A percentile compares a stretch with the other conserved stretches of the same genome.
Evolutionary conservation across 768 basidiomycete genomes (phyloP).

Genomic region (Tylopilus sp.): DNA sequence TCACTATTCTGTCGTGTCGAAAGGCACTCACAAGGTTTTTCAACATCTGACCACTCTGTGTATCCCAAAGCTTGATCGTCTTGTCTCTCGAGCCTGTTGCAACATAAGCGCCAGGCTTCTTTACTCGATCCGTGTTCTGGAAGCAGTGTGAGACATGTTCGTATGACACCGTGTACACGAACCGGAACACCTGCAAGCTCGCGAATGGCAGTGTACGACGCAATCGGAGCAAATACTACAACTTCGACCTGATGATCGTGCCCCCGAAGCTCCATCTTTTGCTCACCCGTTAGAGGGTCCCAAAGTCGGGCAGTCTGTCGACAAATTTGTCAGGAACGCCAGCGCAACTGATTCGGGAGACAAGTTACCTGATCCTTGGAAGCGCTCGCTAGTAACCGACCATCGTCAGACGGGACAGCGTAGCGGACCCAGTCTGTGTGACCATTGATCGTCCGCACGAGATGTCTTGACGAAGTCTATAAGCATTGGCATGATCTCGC

Average conservation of each 20-base stretch:
- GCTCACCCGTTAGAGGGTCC: constrained; percentile 70
- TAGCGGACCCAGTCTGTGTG: constrained; percentile 86
- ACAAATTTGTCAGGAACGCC: not conserved
- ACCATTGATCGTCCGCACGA: constrained; percentile 69
- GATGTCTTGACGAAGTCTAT: constrained; percentile 46
- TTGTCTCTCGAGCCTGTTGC: constrained; percentile 89
- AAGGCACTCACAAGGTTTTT: constrained; percentile 58
- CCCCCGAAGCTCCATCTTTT: constrained; percentile 79
- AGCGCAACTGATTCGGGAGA: not conserved
- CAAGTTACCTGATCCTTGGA: constrained; percentile 80
- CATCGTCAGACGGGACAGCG: constrained; percentile 65
- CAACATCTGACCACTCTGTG: constrained; percentile 74
- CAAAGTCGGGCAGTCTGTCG: constrained; percentile 71
- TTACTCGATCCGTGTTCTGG: constrained; percentile 50
- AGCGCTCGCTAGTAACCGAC: constrained; percentile 70
- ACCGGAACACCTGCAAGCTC: constrained; percentile 75
- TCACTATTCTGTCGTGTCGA: not conserved
- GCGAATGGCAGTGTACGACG: constrained; percentile 72
- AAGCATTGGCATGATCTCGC: constrained; percentile 6
- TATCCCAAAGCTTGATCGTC: constrained; percentile 90
- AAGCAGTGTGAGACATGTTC: not conserved
- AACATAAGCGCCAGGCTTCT: constrained; percentile 56
- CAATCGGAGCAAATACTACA: constrained; percentile 73
- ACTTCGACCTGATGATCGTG: constrained; percentile 87
- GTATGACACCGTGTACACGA: constrained; percentile 24